phyloP scores from a whole-genome alignment of 345 rosid genomes.

The Melaleuca alternifolia region DNA sequence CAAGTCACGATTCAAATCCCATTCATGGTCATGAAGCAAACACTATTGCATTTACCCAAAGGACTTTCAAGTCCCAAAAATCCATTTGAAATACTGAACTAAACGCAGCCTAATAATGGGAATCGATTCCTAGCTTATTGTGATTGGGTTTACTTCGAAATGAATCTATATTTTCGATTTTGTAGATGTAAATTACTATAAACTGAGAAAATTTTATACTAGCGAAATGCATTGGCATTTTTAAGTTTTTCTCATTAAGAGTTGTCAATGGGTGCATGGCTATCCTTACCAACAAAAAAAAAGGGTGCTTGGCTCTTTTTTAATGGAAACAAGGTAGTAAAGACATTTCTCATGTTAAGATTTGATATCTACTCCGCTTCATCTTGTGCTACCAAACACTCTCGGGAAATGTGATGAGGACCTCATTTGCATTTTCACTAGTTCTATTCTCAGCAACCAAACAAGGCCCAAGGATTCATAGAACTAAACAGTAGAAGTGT shows the following conservation, averaged over 20 bases:
- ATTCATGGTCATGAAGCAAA: neutral
- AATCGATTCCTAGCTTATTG: neutral
- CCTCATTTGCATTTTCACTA: neutral
- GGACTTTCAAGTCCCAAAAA: too few relatives aligned
- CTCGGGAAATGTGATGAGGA: neutral
- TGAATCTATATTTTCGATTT: neutral
- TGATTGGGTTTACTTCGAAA: neutral
- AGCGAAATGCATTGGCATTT: neutral
- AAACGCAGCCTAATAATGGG: too few relatives aligned
- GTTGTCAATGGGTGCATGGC: neutral
- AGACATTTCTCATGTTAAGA: neutral
- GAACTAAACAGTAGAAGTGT: neutral
- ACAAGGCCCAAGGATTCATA: neutral
- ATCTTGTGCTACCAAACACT: neutral
- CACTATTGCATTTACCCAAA: too few relatives aligned
- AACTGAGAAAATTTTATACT: neutral
- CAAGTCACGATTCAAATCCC: neutral
- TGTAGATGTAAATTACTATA: neutral
- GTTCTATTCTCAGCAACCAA: neutral
- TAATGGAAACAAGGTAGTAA: neutral
- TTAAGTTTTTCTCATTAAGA: neutral
- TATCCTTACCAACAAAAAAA: too few relatives aligned
- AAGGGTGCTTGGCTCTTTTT: neutral
- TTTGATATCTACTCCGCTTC: neutral
- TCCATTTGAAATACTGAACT: too few relatives aligned